phyloP scores from a whole-genome alignment of 2,329 filamentous ascomycete species.

The Fusarium sambucinum region DNA sequence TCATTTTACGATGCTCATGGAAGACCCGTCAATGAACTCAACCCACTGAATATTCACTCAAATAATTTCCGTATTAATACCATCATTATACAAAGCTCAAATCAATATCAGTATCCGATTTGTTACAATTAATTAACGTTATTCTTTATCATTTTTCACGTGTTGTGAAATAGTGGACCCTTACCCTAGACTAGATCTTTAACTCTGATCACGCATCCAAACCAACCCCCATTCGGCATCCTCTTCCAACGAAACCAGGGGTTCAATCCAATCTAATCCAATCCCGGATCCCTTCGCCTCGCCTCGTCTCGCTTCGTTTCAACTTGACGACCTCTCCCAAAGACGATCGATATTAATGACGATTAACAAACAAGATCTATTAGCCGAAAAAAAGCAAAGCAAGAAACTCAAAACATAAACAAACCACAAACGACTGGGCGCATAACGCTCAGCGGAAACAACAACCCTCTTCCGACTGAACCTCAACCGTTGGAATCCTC shows the following conservation, averaged over 20 bases:
- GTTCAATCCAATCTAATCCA: slow-evolving; percentile 11
- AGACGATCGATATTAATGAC: slow-evolving; percentile 6
- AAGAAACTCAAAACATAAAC: not conserved
- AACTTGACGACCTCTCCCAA: slow-evolving; percentile 1
- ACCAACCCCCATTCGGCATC: slow-evolving; percentile 22
- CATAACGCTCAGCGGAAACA: slow-evolving; percentile 16
- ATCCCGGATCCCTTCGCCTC: slow-evolving; percentile 6
- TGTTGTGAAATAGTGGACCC: slow-evolving; percentile 10
- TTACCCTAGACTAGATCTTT: slow-evolving; percentile 41
- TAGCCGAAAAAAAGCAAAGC: not conserved
- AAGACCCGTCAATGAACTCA: too few species aligned
- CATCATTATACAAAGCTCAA: too few species aligned
- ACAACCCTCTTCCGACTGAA: not conserved
- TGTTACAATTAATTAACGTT: too few species aligned
- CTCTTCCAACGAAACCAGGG: slow-evolving; percentile 36
- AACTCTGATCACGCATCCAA: slow-evolving; percentile 19
- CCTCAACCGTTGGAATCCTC: not conserved
- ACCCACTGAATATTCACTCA: too few species aligned
- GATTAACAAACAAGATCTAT: not conserved
- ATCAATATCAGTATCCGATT: too few species aligned
- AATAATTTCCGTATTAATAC: too few species aligned
- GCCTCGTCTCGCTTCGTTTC: slow-evolving; percentile 1
- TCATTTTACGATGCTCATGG: too few species aligned
- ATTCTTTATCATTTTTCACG: too few species aligned
- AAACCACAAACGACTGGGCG: not conserved